A percentile compares a stretch with the other conserved stretches of the same genome.
Evolutionary conservation across 352 stramenopile species (phyloP).

Genomic region (Pythium aristosporum): DNA sequence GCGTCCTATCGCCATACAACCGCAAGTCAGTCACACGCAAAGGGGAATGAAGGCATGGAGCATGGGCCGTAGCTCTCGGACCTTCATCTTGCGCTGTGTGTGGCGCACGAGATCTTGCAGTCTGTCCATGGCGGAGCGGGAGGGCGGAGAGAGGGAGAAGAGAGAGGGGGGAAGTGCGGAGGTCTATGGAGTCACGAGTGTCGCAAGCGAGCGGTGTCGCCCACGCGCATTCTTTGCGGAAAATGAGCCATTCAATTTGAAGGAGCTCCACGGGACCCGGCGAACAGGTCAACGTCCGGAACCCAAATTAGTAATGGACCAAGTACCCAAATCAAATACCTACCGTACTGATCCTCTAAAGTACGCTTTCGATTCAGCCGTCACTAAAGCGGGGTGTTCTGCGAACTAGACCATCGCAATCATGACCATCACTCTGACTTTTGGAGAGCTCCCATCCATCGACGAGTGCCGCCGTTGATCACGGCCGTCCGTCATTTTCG

Average conservation of each 20-base stretch:
- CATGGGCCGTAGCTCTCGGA: neutral
- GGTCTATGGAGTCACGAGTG: neutral
- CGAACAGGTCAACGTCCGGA: neutral
- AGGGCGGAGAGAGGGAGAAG: neutral
- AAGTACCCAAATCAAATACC: neutral
- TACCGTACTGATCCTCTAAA: neutral
- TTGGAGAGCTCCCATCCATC: constrained; percentile 12
- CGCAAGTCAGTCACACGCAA: neutral
- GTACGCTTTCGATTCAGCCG: neutral
- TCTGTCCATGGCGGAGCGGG: constrained; percentile 3
- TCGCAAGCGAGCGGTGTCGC: constrained; percentile 8
- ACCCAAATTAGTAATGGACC: neutral
- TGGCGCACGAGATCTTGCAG: constrained; percentile 7
- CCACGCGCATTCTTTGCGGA: neutral
- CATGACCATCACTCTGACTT: constrained; percentile 22
- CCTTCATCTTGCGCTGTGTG: constrained; percentile 24
- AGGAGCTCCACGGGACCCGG: neutral
- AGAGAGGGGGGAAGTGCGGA: neutral
- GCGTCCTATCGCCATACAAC: neutral
- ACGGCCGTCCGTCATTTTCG: constrained; percentile 2
- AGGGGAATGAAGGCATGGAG: neutral
- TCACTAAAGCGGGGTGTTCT: constrained; percentile 7
- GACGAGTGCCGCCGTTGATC: neutral
- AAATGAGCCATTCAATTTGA: neutral
- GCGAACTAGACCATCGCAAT: constrained; percentile 17